phyloP scores from a whole-genome alignment of 208 protist genomes.

The Leishmania mexicana region DNA sequence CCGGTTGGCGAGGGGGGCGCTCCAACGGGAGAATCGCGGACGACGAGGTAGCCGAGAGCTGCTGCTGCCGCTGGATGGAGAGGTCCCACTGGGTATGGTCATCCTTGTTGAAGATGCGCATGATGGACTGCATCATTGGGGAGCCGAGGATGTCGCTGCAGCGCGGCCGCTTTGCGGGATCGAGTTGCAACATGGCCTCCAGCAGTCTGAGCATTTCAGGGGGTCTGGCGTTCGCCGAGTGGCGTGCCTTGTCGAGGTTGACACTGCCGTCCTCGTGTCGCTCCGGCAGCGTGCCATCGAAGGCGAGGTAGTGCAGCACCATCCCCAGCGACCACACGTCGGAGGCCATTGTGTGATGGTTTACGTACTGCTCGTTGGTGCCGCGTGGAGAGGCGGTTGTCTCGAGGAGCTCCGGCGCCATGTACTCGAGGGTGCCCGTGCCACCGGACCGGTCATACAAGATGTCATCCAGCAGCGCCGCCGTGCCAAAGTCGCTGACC shows the following conservation, averaged over 20 bases:
- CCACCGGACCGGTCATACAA: slow-evolving; percentile 74
- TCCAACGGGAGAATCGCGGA: slow-evolving; percentile 2
- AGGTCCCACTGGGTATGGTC: slow-evolving; percentile 35
- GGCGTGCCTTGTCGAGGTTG: slow-evolving; percentile 41
- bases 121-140: slow-evolving; percentile 71
- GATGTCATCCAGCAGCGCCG: slow-evolving; percentile 63
- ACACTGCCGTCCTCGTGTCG: slow-evolving; percentile 50
- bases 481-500: slow-evolving; percentile 90
- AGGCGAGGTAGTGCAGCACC: slow-evolving; percentile 87
- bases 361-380: slow-evolving; percentile 43
- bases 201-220: slow-evolving; percentile 84
- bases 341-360: slow-evolving; percentile 68
- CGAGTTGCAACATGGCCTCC: slow-evolving; percentile 74
- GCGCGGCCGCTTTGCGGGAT: slow-evolving; percentile 65
- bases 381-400: slow-evolving; percentile 26
- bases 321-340: slow-evolving; percentile 92
- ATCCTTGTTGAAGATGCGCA: slow-evolving; percentile 68
- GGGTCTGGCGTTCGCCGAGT: slow-evolving; percentile 51
- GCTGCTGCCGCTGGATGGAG: slow-evolving; percentile 28
- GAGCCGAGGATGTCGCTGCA: slow-evolving; percentile 82
- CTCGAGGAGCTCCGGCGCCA: slow-evolving; percentile 90
- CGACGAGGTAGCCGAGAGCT: slow-evolving; percentile 7
- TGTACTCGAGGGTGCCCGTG: slow-evolving; percentile 91
- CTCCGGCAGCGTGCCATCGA: slow-evolving; percentile 55
- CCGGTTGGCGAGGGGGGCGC: neutral